Conservation (phyloP, 2,329 filamentous ascomycete species). For the Ophiosphaerella narmari region DNA sequence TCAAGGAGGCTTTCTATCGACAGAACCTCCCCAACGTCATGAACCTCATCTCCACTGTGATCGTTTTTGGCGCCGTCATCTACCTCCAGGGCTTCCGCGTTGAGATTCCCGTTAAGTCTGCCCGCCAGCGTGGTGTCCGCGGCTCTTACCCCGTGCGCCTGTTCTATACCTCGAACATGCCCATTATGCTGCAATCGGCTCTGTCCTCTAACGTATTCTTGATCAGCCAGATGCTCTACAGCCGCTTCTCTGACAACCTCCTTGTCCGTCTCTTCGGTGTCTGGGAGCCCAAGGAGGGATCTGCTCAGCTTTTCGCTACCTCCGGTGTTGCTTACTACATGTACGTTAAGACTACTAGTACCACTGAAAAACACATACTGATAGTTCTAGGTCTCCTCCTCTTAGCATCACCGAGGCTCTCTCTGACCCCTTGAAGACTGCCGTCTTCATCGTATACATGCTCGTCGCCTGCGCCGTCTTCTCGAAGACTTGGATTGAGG, state of each 20-base stretch:
- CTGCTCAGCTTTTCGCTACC: slow-evolving; percentile 89
- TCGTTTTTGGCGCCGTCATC: slow-evolving; percentile 96
- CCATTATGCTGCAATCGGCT: slow-evolving; percentile 99
- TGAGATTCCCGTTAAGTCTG: slow-evolving; percentile 99
- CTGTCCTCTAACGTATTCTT: slow-evolving; percentile 99
- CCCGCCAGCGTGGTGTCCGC: slow-evolving; percentile 96
- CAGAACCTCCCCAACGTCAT: slow-evolving; percentile 99
- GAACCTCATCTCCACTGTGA: slow-evolving; percentile 92
- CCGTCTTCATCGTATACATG: slow-evolving; percentile 96
- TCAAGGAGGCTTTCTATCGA: slow-evolving; percentile 98
- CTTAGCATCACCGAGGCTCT: slow-evolving; percentile 97
- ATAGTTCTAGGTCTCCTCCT: slow-evolving; percentile 69
- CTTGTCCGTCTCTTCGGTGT: slow-evolving; percentile 96
- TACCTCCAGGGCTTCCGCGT: slow-evolving; percentile 99
- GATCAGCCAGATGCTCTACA: slow-evolving; percentile 99
- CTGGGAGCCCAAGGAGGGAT: slow-evolving; percentile 97
- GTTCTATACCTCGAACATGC: slow-evolving; percentile 99
- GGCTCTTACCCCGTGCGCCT: slow-evolving; percentile 98
- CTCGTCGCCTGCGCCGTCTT: slow-evolving; percentile 96
- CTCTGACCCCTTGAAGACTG: slow-evolving; percentile 94
- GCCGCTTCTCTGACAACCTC: slow-evolving; percentile 97
- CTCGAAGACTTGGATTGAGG: slow-evolving; percentile 99
- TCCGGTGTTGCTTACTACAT: slow-evolving; percentile 99
- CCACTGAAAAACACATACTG: slow-evolving; percentile 11
- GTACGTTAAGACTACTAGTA: slow-evolving; percentile 45